These are phyloP conservation scores for Striga hermonthica DNA, from an alignment of 305 asterid species.

Conservation along the genomic window DNA sequence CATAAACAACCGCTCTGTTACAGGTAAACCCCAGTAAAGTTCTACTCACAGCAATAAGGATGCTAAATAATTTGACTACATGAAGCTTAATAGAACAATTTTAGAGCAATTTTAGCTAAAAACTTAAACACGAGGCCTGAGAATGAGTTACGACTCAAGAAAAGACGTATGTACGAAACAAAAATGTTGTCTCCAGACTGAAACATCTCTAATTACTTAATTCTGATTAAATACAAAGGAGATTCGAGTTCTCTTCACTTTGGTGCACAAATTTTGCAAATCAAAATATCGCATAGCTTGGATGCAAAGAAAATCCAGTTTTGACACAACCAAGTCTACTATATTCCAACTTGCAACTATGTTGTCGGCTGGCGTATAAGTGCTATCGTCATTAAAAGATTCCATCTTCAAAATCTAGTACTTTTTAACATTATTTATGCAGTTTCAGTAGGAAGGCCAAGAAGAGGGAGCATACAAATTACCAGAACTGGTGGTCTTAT, in stretches of 20 bases:
- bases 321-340: too few species aligned
- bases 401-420: too few species aligned
- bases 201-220: background rate
- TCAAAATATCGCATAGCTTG: background rate
- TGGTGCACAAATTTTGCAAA: background rate
- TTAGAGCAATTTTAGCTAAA: background rate
- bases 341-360: too few species aligned
- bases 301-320: too few species aligned
- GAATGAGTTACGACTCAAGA: background rate
- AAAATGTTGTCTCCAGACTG: background rate
- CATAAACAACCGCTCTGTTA: constrained; percentile 26
- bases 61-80: background rate
- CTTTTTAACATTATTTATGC: too few species aligned
- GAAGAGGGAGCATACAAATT: background rate
- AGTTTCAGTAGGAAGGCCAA: background rate
- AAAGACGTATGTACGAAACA: background rate
- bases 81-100: background rate
- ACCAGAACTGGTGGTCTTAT: too few species aligned
- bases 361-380: too few species aligned
- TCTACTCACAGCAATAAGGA: background rate
- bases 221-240: constrained; percentile 6
- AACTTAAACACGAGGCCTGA: background rate
- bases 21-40: background rate
- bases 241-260: background rate
- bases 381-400: too few species aligned